Conservation (phyloP, 495 filamentous ascomycete genomes). For the Hypoxylon rickii region DNA sequence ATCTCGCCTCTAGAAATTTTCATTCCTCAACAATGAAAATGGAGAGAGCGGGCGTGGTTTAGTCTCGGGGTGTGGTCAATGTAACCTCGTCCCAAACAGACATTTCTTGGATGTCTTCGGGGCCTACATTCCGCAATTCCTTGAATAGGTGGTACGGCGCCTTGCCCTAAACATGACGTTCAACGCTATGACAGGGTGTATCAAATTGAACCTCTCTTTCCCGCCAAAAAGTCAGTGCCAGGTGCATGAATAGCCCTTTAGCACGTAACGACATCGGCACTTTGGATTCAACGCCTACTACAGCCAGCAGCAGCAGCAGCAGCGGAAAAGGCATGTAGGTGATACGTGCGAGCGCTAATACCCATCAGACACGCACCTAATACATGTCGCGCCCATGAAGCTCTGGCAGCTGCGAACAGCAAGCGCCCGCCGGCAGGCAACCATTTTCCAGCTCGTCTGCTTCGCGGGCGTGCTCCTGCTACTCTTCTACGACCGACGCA, state of each 20-base stretch:
- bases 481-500: neutral
- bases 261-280: too few relatives aligned
- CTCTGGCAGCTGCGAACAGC: neutral
- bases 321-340: too few relatives aligned
- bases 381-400: slow-evolving; percentile 6
- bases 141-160: slow-evolving; percentile 1
- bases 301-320: too few relatives aligned
- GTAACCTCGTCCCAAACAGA: too few relatives aligned
- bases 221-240: too few relatives aligned
- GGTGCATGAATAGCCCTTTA: too few relatives aligned
- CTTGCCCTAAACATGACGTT: neutral
- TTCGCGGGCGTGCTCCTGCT: slow-evolving; percentile 1
- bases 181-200: neutral
- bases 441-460: neutral
- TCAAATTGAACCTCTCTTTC: neutral
- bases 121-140: slow-evolving; percentile 4
- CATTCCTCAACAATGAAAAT: too few relatives aligned
- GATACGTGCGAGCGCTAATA: neutral
- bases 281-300: too few relatives aligned
- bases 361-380: neutral
- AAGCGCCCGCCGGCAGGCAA: slow-evolving; percentile 5
- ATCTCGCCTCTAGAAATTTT: too few relatives aligned
- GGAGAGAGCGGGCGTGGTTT: too few relatives aligned
- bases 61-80: too few relatives aligned
- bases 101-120: slow-evolving; percentile 8